These are phyloP conservation scores for Udeniomyces megalosporus DNA, from an alignment of 768 basidiomycete genomes.

Conservation along the genomic window DNA sequence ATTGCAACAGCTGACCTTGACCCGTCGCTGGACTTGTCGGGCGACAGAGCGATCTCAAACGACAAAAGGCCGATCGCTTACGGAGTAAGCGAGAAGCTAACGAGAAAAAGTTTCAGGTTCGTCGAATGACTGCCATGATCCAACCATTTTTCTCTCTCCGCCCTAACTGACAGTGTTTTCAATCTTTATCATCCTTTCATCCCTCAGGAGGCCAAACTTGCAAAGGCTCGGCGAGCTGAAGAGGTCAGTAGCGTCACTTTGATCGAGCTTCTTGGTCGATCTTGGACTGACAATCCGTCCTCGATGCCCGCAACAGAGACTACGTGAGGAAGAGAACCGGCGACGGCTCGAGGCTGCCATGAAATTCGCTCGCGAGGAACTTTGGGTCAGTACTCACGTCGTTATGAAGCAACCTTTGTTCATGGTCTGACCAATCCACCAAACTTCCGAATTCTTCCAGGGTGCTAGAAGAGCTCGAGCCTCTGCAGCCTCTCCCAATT, in stretches of 20 bases:
- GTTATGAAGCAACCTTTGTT: too few relatives aligned
- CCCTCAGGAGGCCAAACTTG: background rate
- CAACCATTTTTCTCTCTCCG: background rate
- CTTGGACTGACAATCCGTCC: background rate
- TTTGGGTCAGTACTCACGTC: background rate
- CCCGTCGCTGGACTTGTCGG: too few relatives aligned
- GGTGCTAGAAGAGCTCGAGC: too few relatives aligned
- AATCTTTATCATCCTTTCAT: background rate
- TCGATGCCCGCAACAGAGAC: background rate
- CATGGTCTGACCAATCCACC: too few relatives aligned
- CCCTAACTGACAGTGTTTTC: background rate
- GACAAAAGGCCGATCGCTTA: background rate
- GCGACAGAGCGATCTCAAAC: background rate
- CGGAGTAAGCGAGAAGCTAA: background rate
- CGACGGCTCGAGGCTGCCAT: background rate
- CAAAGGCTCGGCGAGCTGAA: background rate
- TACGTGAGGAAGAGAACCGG: constrained; percentile 1
- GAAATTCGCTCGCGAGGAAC: background rate
- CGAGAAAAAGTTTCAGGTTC: background rate
- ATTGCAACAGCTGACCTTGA: too few relatives aligned
- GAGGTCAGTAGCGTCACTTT: background rate
- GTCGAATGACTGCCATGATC: too few relatives aligned
- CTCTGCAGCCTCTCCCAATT: too few relatives aligned
- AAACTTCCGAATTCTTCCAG: too few relatives aligned
- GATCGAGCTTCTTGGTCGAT: too few relatives aligned